Evolutionary conservation across 768 basidiomycete species (phyloP), one percentile per base, ranked within the genome.

Genomic region (Rhodotorula paludigena): DNA sequence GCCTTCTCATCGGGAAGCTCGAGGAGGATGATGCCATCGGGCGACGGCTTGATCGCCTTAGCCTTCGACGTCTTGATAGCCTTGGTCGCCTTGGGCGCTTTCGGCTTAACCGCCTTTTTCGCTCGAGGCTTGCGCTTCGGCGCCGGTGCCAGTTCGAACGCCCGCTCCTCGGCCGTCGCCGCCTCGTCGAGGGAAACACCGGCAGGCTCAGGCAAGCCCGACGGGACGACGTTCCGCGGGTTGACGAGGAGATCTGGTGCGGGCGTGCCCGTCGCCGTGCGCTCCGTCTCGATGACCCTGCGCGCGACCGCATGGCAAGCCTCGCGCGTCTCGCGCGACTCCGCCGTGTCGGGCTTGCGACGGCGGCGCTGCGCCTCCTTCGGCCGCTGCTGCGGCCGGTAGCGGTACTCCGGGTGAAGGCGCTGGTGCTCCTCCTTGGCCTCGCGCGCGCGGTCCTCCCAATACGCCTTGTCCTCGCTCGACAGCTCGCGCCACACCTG

Each of bases 361-460:
- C 61, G 49, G 7, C 67, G 53, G 8, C 62, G 44, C 4, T 38
- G 20, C n/a, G 44, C 36, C 9, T 66, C 64, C 58, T 68, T 73
- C 47, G 44, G 16, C 15, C 70, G 56, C 9, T 56, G 57, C 30
- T 57, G 47, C 10, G 73, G 73, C n/a, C 60, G 54, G 64, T 75
- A 76, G n/a, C 70, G 71, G 68, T 76, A 76, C 35, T 71, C 71
- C 23, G 75, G 75, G 38, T 75, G 57, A 5, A 68, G 57, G 11
- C 67, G 53, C 53, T 56, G 57, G 56, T 76, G 75, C 63, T 70
- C 64, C 60, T 63, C 73, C 68, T 75, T 76, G 33, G 61, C 68
- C 35, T 55, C 44, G 32, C 48, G 39, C 25, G 75, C 75, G 51
- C 64, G 67, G 36, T 63, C 38, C 38, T 73, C 66, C 69, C 70